phyloP scores from a whole-genome alignment of 163 green algal genomes.

The Volvox carteri region DNA sequence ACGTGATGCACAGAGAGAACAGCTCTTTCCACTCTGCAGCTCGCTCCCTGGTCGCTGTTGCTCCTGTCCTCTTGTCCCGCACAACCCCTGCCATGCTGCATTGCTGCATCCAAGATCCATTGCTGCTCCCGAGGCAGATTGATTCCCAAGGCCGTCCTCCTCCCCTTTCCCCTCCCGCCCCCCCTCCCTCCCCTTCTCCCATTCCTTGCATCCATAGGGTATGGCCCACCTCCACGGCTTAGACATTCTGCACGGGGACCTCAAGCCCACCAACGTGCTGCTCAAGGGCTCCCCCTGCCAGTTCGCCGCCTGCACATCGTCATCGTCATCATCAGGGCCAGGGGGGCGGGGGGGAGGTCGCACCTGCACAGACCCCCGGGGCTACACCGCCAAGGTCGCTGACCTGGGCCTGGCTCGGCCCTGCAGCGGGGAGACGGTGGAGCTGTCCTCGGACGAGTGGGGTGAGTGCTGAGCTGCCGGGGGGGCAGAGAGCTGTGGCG shows the following conservation, averaged over 20 bases:
- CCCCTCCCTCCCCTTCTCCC: not conserved
- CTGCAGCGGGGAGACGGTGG: not conserved
- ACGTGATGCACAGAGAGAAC: too few species aligned
- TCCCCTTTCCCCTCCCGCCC: not conserved
- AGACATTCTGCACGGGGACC: slow-evolving; percentile 52
- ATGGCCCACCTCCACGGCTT: slow-evolving; percentile 47
- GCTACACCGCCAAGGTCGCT: slow-evolving; percentile 48
- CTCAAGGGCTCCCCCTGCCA: slow-evolving; percentile 41
- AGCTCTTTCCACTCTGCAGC: too few species aligned
- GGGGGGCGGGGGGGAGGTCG: not conserved
- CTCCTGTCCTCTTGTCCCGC: too few species aligned
- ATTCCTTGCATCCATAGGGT: slow-evolving; percentile 4
- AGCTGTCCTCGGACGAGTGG: slow-evolving; percentile 44
- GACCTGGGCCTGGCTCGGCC: slow-evolving; percentile 41
- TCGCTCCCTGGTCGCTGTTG: too few species aligned
- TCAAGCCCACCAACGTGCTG: slow-evolving; percentile 56
- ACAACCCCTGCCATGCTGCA: too few species aligned
- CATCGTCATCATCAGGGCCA: not conserved
- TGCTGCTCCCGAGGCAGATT: too few species aligned
- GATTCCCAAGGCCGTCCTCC: too few species aligned
- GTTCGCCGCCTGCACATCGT: slow-evolving; percentile 10
- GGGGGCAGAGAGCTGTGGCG: too few species aligned
- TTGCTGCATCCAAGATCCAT: too few species aligned
- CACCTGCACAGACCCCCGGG: slow-evolving; percentile 15
- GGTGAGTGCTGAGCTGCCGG: not conserved